Base-by-base conservation (phyloP, 495 filamentous ascomycete species). In the Polyplosphaeria fusca region DNA sequence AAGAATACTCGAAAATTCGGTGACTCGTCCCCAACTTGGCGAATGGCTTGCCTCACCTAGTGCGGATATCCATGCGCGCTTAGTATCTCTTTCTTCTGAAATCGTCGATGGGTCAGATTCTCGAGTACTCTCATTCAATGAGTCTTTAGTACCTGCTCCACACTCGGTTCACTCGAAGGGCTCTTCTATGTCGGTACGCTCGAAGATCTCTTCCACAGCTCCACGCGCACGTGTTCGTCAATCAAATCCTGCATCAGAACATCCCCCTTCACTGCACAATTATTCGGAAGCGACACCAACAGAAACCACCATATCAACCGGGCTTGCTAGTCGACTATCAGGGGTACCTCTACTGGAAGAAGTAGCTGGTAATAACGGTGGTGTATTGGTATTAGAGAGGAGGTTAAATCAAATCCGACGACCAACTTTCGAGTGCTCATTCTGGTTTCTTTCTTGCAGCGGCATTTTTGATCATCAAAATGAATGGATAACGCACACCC, bases 391-490 rank as follows among this genome's bases (percentile, higher is more conserved):
- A 2, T 52, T 61, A 23, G 62, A 65, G 30, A 46, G 32, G 12
- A 51, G 35, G 22, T 32, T 52, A 2, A 58, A 49, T 26, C 22
- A 13, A 23, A 20, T 47, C 9, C 51, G 57, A 23, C 27, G 19
- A n/a, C 54, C 59, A n/a, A 28, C 43, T 2, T 66, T 44, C 37
- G 63, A 66, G 38, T 66, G 63, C 45, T 48, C 63, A 18, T 62
- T 66, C 44, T 66, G 58, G 58, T 66, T 61, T 32, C 59, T 66
- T n/a, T 47, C 35, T 37, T 66, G 63, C 54, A 42, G 43, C 5
- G 62, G 59, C 44, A 49, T 59, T 43, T 55, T 50, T 0, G 1
- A 42, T 39, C 44, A 66, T 41, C 9, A 52, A 45, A 49, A 62
- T 0, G 53, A 66, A 45, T 66, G 63, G 63, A 19, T 18, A 13